phyloP scores from a whole-genome alignment of 2,329 filamentous ascomycete species.

The Daldinia sp. region DNA sequence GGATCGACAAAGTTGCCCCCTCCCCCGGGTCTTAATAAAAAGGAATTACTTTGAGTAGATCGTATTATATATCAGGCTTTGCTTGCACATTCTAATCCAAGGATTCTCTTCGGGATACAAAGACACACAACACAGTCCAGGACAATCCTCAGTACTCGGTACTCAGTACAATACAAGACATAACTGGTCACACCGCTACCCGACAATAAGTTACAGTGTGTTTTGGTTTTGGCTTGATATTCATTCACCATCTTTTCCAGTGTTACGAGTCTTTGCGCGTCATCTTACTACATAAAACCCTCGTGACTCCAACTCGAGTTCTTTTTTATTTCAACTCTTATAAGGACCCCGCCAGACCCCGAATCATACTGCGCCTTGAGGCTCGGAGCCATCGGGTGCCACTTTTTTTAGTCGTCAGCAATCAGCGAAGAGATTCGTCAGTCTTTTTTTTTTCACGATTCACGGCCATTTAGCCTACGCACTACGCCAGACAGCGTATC shows the following conservation, averaged over 20 bases:
- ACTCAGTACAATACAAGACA: too few relatives aligned
- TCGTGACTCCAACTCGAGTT: constrained; percentile 29
- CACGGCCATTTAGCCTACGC: constrained; percentile 31
- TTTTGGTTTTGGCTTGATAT: constrained; percentile 30
- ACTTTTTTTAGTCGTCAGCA: constrained; percentile 33
- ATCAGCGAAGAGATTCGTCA: constrained; percentile 36
- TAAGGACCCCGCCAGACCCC: constrained; percentile 23
- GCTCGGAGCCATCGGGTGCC: constrained; percentile 36
- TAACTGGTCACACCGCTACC: constrained; percentile 39
- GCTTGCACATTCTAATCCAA: constrained; percentile 16
- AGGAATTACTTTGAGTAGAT: constrained; percentile 26
- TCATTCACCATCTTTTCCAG: constrained; percentile 30
- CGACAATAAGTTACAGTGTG: constrained; percentile 33
- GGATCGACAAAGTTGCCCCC: constrained; percentile 33
- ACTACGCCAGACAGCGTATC: too few relatives aligned
- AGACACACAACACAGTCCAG: constrained; percentile 28
- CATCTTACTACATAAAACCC: constrained; percentile 35
- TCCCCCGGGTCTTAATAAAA: constrained; percentile 34
- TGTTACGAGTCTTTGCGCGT: constrained; percentile 38
- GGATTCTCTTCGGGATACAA: constrained; percentile 24
- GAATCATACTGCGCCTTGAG: constrained; percentile 34
- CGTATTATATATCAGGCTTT: constrained; percentile 37
- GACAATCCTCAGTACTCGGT: too few relatives aligned
- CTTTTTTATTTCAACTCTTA: constrained; percentile 13
- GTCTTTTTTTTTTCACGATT: constrained; percentile 34